Evolutionary conservation across 2,329 filamentous ascomycete genomes (phyloP).

Genomic region (Elsinoe ampelina): DNA sequence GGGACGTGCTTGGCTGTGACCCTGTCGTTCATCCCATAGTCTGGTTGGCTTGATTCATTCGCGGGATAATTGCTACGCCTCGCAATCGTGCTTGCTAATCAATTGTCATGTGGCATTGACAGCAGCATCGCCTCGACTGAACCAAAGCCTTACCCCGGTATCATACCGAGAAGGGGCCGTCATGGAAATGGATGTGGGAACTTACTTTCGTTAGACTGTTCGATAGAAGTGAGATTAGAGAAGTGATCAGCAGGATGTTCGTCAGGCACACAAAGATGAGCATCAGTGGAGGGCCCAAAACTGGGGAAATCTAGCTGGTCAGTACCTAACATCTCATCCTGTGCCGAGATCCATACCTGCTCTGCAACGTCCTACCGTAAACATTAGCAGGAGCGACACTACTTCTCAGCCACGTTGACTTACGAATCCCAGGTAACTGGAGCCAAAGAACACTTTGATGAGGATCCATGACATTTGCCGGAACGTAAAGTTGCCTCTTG

Average conservation of each 20-base stretch:
- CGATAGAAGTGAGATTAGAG: conserved; percentile 66
- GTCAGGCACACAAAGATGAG: conserved; percentile 69
- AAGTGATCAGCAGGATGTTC: conserved; percentile 69
- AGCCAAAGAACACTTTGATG: conserved; percentile 74
- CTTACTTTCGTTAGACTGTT: conserved; percentile 59
- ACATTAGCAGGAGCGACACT: conserved; percentile 13
- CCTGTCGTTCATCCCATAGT: background rate
- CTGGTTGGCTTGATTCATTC: conserved; percentile 1
- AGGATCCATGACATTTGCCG: conserved; percentile 64
- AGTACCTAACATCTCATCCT: conserved; percentile 15
- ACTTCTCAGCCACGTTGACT: conserved; percentile 28
- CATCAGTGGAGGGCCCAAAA: conserved; percentile 45
- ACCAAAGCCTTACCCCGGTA: conserved; percentile 1
- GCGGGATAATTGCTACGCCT: conserved; percentile 10
- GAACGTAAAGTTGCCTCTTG: conserved; percentile 58
- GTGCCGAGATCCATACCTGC: conserved; percentile 29
- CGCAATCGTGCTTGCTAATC: conserved; percentile 20
- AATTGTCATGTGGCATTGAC: conserved; percentile 15
- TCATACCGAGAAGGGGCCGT: conserved; percentile 17
- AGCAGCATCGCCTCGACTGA: background rate
- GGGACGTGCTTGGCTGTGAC: conserved; percentile 5
- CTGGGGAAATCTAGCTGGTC: conserved; percentile 33
- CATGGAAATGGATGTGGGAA: background rate
- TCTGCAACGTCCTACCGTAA: conserved; percentile 35
- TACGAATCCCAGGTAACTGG: conserved; percentile 64